These are phyloP conservation scores for Styphnolobium japonicum DNA, from an alignment of 306 rosid genomes.

Conservation along the genomic window DNA sequence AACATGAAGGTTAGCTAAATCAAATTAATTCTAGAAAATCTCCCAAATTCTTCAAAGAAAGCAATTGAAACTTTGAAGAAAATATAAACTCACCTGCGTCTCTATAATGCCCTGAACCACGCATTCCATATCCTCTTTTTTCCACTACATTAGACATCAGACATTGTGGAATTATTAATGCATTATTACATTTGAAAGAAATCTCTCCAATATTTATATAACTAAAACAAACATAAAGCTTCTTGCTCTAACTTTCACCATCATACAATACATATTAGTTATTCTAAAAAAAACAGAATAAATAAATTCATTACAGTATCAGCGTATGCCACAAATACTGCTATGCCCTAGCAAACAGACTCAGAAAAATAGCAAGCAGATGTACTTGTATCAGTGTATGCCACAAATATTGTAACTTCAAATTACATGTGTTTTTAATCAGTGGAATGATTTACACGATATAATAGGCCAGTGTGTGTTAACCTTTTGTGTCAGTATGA, in stretches of 20 bases:
- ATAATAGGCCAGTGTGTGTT: too few species aligned
- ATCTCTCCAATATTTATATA: not conserved
- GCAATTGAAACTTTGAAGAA: not conserved
- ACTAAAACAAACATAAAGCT: not conserved
- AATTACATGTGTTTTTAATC: too few species aligned
- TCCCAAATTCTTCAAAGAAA: not conserved
- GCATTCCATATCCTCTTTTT: constrained; percentile 61
- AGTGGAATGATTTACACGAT: too few species aligned
- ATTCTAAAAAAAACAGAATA: not conserved
- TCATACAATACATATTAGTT: not conserved
- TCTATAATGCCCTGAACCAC: constrained; percentile 93
- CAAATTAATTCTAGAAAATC: not conserved
- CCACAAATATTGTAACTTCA: too few species aligned
- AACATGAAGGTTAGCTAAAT: not conserved
- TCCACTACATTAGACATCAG: constrained; percentile 20
- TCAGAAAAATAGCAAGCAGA: too few species aligned
- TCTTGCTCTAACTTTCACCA: not conserved
- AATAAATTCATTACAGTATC: not conserved
- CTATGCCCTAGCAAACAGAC: too few species aligned
- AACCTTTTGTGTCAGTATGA: too few species aligned
- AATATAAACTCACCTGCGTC: constrained; percentile 58
- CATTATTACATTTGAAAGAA: not conserved
- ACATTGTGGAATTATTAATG: not conserved
- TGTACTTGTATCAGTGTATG: too few species aligned
- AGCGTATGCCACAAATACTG: not conserved